Evolutionary conservation across 2,329 filamentous ascomycete genomes (phyloP).

Genomic region (Trichoderma sp.): DNA sequence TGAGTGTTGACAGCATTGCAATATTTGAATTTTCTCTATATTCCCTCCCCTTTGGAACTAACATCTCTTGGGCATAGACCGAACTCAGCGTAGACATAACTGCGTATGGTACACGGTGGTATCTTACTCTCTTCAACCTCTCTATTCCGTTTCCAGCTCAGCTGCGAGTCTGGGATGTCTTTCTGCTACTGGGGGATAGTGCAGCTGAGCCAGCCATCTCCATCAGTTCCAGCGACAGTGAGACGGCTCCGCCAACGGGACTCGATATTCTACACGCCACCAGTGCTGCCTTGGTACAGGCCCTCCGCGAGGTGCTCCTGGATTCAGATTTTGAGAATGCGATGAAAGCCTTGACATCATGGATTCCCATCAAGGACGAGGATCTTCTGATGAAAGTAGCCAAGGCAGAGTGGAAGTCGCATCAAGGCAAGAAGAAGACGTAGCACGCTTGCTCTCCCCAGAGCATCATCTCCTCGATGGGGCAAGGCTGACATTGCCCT

Average conservation of each 20-base stretch:
- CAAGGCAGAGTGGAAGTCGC: constrained; percentile 80
- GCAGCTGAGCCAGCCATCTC: constrained; percentile 4
- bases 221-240: constrained; percentile 30
- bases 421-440: constrained; percentile 52
- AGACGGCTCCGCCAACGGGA: constrained; percentile 47
- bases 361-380: constrained; percentile 92
- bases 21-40: background rate
- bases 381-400: constrained; percentile 91
- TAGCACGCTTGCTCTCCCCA: constrained; percentile 40
- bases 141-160: constrained; percentile 93
- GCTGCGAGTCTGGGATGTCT: constrained; percentile 95
- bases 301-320: constrained; percentile 82
- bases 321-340: constrained; percentile 96
- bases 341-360: constrained; percentile 95
- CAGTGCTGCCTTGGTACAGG: constrained; percentile 86
- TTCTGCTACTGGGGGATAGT: constrained; percentile 77
- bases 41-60: background rate
- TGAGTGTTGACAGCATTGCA: constrained; percentile 51
- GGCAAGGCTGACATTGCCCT: constrained; percentile 5
- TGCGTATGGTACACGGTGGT: constrained; percentile 96
- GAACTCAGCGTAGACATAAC: constrained; percentile 83
- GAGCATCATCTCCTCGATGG: constrained; percentile 33
- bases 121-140: constrained; percentile 95
- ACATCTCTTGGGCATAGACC: constrained; percentile 50
- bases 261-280: constrained; percentile 90